phyloP scores from a whole-genome alignment of 768 basidiomycete genomes.

The Boletus rubropictus region DNA sequence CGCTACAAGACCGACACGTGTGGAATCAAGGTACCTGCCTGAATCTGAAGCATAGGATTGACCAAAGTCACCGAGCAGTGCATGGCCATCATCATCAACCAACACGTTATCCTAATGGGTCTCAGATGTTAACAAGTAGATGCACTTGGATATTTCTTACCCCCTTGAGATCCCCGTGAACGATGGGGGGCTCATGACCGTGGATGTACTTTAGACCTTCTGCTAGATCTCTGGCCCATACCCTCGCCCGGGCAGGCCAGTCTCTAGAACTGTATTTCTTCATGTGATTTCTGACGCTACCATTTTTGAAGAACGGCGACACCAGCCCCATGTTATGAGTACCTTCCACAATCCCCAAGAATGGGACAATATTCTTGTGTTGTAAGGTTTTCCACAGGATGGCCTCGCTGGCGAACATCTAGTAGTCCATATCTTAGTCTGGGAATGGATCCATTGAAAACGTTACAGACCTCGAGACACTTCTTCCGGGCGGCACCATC shows the following conservation, averaged over 20 bases:
- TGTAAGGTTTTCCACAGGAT: conserved; percentile 23
- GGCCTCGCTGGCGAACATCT: conserved; percentile 26
- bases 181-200: conserved; percentile 22
- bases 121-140: conserved; percentile 1
- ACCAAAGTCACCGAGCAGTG: conserved; percentile 26
- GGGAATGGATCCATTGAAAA: neutral
- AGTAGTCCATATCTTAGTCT: neutral
- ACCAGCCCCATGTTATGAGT: conserved; percentile 17
- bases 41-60: conserved; percentile 24
- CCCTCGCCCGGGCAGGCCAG: conserved; percentile 5
- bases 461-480: conserved; percentile 11
- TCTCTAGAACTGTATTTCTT: neutral
- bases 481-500: neutral
- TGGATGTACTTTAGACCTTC: conserved; percentile 24
- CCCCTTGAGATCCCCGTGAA: conserved; percentile 40
- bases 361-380: conserved; percentile 26
- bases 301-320: conserved; percentile 20
- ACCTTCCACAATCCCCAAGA: conserved; percentile 15
- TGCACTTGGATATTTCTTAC: conserved; percentile 14
- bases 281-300: conserved; percentile 15
- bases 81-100: conserved; percentile 10
- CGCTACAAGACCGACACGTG: conserved; percentile 13
- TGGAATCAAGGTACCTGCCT: conserved; percentile 20
- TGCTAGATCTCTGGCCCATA: conserved; percentile 15
- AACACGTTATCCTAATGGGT: conserved; percentile 21